Conservation (phyloP, 257 asterid genomes). For the Capsicum chinense region DNA sequence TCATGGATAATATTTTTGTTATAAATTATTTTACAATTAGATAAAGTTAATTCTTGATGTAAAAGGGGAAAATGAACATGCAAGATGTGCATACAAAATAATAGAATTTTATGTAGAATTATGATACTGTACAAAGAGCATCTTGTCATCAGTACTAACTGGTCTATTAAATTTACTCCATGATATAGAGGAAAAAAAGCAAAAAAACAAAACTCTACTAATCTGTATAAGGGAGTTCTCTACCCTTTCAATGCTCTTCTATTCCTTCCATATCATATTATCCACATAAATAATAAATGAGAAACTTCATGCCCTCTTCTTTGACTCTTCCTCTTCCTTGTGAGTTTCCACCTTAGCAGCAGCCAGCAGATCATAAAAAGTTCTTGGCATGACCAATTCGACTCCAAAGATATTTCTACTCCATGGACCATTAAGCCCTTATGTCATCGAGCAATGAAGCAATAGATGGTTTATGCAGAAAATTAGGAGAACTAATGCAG, state of each 20-base stretch:
- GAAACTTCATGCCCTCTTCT: background rate
- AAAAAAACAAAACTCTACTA: background rate
- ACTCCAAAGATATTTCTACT: background rate
- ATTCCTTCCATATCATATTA: background rate
- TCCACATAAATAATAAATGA: background rate
- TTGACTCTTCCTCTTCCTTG: slow-evolving; percentile 15
- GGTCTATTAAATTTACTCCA: background rate
- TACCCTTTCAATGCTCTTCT: background rate
- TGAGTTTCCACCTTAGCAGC: background rate
- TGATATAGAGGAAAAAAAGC: background rate
- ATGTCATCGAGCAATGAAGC: background rate
- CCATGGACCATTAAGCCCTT: background rate
- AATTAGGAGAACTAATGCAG: background rate
- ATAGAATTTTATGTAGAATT: background rate
- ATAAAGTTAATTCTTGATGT: background rate
- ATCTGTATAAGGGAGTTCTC: background rate
- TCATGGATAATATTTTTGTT: background rate
- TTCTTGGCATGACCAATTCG: background rate
- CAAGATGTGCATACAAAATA: background rate
- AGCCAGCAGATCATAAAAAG: background rate
- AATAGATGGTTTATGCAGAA: background rate
- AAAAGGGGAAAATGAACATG: background rate
- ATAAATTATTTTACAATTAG: background rate
- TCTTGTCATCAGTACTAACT: background rate
- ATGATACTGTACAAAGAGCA: background rate